Evolutionary conservation across 2,329 filamentous ascomycete species (phyloP).

Genomic region (Colletotrichum camelliae): DNA sequence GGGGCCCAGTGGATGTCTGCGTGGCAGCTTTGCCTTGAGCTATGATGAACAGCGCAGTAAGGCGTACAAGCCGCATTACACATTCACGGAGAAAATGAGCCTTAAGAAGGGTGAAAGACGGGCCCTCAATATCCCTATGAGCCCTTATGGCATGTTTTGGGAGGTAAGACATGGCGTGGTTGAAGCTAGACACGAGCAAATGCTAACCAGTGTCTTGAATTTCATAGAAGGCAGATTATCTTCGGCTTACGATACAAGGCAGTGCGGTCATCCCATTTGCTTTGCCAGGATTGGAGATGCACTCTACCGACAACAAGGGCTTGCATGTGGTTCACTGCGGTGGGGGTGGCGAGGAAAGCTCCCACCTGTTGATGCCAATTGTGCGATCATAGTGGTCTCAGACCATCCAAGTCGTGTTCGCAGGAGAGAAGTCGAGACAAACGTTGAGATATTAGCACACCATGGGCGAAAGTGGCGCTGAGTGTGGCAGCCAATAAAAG

Average conservation of each 20-base stretch:
- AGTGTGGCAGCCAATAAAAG: background rate
- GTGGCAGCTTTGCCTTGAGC: background rate
- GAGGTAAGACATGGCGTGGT: background rate
- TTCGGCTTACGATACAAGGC: background rate
- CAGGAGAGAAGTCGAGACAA: background rate
- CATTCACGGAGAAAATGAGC: background rate
- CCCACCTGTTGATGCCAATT: background rate
- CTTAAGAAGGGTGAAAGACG: background rate
- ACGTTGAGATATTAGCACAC: background rate
- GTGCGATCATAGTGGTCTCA: background rate
- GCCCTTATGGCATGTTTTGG: background rate
- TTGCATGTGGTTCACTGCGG: background rate
- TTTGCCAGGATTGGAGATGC: background rate
- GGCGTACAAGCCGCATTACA: background rate
- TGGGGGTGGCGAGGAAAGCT: background rate
- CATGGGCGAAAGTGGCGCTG: background rate
- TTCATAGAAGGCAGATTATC: background rate
- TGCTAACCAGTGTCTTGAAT: background rate
- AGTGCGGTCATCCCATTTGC: background rate
- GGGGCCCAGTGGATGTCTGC: background rate
- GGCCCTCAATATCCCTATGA: background rate
- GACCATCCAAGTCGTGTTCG: background rate
- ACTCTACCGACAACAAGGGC: background rate
- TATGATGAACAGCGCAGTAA: background rate
- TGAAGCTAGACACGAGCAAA: background rate